phyloP scores from a whole-genome alignment of 495 filamentous ascomycete species.

The Penicilliopsis zonata region DNA sequence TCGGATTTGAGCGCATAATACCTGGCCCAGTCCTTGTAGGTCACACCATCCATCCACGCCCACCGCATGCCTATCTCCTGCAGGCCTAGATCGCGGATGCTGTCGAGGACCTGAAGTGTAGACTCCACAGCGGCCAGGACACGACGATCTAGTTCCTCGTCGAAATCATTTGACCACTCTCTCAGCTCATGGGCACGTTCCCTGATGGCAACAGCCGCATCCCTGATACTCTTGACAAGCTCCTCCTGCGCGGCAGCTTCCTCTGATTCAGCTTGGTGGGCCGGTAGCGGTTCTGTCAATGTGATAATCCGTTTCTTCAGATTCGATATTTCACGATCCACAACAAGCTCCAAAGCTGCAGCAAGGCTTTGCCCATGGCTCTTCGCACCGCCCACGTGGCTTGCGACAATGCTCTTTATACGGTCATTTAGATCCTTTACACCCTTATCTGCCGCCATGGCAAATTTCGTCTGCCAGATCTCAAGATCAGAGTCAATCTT shows the following conservation, averaged over 20 bases:
- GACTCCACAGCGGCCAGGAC: constrained; percentile 66
- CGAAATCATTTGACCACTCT: constrained; percentile 63
- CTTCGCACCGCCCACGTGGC: constrained; percentile 54
- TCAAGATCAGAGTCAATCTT: constrained; percentile 67
- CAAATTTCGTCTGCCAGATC: constrained; percentile 77
- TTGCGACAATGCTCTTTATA: constrained; percentile 67
- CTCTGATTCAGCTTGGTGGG: constrained; percentile 37
- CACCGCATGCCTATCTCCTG: constrained; percentile 96
- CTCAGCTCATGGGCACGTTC: constrained; percentile 72
- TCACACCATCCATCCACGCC: constrained; percentile 92
- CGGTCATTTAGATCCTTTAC: constrained; percentile 54
- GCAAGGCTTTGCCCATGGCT: constrained; percentile 56
- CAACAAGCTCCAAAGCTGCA: constrained; percentile 53
- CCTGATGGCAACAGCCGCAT: constrained; percentile 66
- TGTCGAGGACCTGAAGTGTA: constrained; percentile 71
- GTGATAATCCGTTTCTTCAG: constrained; percentile 58
- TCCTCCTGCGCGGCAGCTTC: constrained; percentile 49
- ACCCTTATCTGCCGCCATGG: constrained; percentile 68
- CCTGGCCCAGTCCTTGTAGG: constrained; percentile 91
- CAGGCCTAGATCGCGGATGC: constrained; percentile 75
- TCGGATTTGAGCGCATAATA: constrained; percentile 77
- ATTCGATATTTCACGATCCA: constrained; percentile 44
- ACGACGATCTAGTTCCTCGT: constrained; percentile 52
- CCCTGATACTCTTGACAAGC: constrained; percentile 49
- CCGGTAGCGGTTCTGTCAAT: constrained; percentile 43